Evolutionary conservation across 2,329 filamentous ascomycete genomes (phyloP).

Genomic region (Colletotrichum plurivorum): DNA sequence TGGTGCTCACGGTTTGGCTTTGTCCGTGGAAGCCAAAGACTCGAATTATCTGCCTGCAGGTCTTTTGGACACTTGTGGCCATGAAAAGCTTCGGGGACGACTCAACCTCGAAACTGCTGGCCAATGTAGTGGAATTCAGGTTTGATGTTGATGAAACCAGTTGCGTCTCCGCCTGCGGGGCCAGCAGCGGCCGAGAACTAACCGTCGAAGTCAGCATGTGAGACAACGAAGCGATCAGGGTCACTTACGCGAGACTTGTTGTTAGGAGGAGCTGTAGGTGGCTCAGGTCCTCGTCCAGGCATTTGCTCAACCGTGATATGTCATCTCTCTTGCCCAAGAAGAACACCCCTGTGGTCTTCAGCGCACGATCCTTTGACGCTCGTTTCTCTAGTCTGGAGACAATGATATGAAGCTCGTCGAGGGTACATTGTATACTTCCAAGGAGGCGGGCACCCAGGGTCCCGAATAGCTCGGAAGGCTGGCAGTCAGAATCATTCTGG

Average conservation of each 20-base stretch:
- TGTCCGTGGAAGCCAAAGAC: background rate
- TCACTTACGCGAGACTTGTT: background rate
- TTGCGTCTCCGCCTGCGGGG: background rate
- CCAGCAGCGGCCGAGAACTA: background rate
- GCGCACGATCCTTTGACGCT: background rate
- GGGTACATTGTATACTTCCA: constrained; percentile 5
- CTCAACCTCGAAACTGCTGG: background rate
- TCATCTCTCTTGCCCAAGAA: constrained; percentile 21
- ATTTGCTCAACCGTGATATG: background rate
- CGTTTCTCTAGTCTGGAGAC: constrained; percentile 1
- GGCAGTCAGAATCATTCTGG: background rate
- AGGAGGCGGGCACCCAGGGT: constrained; percentile 1
- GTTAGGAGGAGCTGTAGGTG: constrained; percentile 26
- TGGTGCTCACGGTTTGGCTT: background rate
- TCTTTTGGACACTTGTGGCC: background rate
- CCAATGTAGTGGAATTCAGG: background rate
- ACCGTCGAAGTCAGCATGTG: background rate
- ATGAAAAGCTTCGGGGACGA: background rate
- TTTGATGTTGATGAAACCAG: background rate
- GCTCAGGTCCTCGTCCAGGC: constrained; percentile 12
- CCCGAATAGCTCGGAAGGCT: constrained; percentile 3
- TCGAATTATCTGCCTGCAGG: background rate
- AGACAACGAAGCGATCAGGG: background rate
- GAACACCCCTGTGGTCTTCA: background rate
- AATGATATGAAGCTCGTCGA: constrained; percentile 18